Base-by-base conservation (phyloP, 345 rosid genomes). In the Punica granatum region DNA sequence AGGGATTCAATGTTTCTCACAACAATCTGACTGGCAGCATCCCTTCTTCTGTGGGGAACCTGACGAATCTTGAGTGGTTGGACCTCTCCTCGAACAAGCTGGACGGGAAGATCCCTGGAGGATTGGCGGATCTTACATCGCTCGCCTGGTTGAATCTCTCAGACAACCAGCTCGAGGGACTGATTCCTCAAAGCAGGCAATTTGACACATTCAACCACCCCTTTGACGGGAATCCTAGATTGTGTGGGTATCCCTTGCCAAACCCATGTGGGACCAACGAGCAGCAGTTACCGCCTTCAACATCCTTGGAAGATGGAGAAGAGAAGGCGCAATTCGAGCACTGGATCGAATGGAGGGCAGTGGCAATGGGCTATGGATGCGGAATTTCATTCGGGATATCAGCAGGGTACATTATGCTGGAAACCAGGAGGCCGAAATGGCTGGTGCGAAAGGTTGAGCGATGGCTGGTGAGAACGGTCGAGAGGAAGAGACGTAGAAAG, bases 401-500 rank as follows among this genome's bases (percentile, higher is more conserved):
- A 26, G 3, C 70, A 7, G 72, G 64, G 9, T 67, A 63, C 16
- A 0, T 35, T 4, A 10, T 67, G 37, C 42, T 69, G 0, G 11
- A 28, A 26, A 23, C 46, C 0, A 23, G 3, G 44, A 51, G 37
- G 14, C 18, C 43, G n/a, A 6, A 31, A 67, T 15, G 63, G 41
- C n/a, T 10, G 71, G 75, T n/a, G n/a, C n/a, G n/a, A n/a, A n/a
- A n/a, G n/a, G n/a, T n/a, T n/a, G n/a, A n/a, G n/a, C n/a, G n/a
- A n/a, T n/a, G n/a, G n/a, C n/a, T n/a, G n/a, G n/a, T 0, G 48
- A 1, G 32, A 75, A 71, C 33, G 72, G 79, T 76, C 5, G 89
- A 84, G 34, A 82, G 35, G 60, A 87, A 69, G 18, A 83, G 82
- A 68, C 92, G 81, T n/a, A 84, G 71, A 42, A 81, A 61, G 53